Percentiles rank a stretch among this genome's conserved stretches.
phyloP scores from a whole-genome alignment of 2,329 filamentous ascomycete genomes.

The Apiospora aurea region DNA sequence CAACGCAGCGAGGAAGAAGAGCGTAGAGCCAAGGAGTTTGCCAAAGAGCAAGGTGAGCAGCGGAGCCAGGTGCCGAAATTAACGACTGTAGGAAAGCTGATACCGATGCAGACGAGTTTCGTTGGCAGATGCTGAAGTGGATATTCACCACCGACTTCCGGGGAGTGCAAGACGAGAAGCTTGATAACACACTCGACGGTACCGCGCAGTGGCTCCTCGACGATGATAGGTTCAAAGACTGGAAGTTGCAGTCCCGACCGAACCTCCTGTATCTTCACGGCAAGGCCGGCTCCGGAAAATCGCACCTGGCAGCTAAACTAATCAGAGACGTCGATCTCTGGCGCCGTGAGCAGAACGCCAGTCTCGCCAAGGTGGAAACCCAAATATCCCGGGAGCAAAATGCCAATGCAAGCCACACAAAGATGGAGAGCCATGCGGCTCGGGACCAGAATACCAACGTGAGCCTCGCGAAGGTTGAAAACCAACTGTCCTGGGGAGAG shows the following conservation, averaged over 20 bases:
- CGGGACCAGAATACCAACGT: too few relatives aligned
- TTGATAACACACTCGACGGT: neutral
- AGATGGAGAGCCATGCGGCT: too few relatives aligned
- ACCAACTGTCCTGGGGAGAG: too few relatives aligned
- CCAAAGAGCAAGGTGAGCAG: neutral
- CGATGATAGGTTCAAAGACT: neutral
- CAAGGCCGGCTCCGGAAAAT: constrained; percentile 10
- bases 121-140: neutral
- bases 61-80: too few relatives aligned
- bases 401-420: neutral
- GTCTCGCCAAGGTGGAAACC: neutral
- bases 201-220: constrained; percentile 8
- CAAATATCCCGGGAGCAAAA: neutral
- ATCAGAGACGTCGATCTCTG: neutral
- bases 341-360: neutral
- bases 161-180: neutral
- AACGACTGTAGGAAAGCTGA: neutral
- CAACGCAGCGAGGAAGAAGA: neutral
- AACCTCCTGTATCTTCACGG: neutral
- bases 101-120: neutral
- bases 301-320: neutral
- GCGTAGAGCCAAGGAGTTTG: neutral
- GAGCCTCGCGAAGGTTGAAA: too few relatives aligned
- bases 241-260: neutral
- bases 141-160: neutral